Evolutionary conservation across 192 early-diverging fungal species (phyloP).

Genomic region (Mortierella hygrophila): DNA sequence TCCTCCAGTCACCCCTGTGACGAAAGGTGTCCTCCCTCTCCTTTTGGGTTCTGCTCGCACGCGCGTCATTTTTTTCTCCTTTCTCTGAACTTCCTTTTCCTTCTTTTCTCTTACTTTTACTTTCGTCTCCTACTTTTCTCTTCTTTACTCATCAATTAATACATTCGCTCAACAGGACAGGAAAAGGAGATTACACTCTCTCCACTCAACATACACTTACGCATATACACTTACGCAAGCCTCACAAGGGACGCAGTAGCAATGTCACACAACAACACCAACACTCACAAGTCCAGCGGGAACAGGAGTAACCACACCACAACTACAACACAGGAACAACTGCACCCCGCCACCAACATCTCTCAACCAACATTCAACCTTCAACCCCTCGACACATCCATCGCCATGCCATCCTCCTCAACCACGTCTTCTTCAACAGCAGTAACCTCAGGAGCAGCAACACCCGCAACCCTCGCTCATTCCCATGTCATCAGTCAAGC

Average conservation of each 20-base stretch:
- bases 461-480: neutral
- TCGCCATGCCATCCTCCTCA: neutral
- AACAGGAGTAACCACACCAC: constrained; percentile 7
- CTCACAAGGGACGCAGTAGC: neutral
- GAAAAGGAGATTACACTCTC: neutral
- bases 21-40: too few species aligned
- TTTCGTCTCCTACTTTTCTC: too few species aligned
- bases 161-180: neutral
- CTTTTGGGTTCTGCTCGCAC: too few species aligned
- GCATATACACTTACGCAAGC: neutral
- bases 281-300: neutral
- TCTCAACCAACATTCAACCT: neutral
- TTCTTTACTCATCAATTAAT: neutral
- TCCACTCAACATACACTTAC: neutral
- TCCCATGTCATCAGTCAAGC: constrained; percentile 32
- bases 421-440: neutral
- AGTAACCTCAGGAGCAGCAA: neutral
- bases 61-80: too few species aligned
- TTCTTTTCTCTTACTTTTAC: too few species aligned
- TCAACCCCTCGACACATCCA: neutral
- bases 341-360: neutral
- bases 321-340: neutral
- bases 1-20: too few species aligned
- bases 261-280: neutral
- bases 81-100: too few species aligned